Conservation (phyloP, 108 stramenopile genomes). For the Cyclotella kingstonii region DNA sequence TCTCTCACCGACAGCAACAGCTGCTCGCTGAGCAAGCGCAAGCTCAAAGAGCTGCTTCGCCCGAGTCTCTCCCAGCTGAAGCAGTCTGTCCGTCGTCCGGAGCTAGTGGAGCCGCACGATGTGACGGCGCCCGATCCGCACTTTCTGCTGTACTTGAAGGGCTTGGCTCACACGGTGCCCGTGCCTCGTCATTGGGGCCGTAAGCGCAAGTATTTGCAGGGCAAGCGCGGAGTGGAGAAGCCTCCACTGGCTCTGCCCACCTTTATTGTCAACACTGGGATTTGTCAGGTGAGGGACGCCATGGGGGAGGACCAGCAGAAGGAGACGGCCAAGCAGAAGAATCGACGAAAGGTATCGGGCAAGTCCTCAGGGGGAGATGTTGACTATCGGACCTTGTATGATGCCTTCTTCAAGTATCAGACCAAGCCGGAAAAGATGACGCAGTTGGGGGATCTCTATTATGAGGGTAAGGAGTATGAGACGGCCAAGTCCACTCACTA, state of each 20-base stretch:
- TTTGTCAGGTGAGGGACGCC: conserved; percentile 87
- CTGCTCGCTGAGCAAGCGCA: conserved; percentile 77
- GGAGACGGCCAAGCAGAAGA: conserved; percentile 83
- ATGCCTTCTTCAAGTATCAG: conserved; percentile 98
- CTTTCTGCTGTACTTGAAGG: conserved; percentile 90
- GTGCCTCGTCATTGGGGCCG: conserved; percentile 98
- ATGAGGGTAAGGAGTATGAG: conserved; percentile 98
- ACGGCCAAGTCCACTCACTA: conserved; percentile 51
- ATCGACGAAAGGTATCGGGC: conserved; percentile 87
- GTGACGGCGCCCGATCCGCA: conserved; percentile 92
- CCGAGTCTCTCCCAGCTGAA: conserved; percentile 96
- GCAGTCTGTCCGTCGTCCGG: conserved; percentile 79
- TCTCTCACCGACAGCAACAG: conserved; percentile 41
- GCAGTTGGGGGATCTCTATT: conserved; percentile 92
- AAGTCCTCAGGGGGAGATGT: conserved; percentile 92
- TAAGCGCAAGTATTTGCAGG: conserved; percentile 97
- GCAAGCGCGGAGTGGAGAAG: conserved; percentile 95
- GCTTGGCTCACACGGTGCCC: conserved; percentile 86
- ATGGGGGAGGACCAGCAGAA: conserved; percentile 81
- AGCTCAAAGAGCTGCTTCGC: conserved; percentile 80
- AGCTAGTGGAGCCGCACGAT: conserved; percentile 98
- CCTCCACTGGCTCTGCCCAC: conserved; percentile 94
- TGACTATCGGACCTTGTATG: conserved; percentile 94
- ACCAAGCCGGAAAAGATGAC: conserved; percentile 87
- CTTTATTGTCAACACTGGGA: conserved; percentile 97